A percentile compares a stretch with the other conserved stretches of the same genome.
Evolutionary conservation across 2,329 filamentous ascomycete genomes (phyloP).

Genomic region (Botryotinia calthae): DNA sequence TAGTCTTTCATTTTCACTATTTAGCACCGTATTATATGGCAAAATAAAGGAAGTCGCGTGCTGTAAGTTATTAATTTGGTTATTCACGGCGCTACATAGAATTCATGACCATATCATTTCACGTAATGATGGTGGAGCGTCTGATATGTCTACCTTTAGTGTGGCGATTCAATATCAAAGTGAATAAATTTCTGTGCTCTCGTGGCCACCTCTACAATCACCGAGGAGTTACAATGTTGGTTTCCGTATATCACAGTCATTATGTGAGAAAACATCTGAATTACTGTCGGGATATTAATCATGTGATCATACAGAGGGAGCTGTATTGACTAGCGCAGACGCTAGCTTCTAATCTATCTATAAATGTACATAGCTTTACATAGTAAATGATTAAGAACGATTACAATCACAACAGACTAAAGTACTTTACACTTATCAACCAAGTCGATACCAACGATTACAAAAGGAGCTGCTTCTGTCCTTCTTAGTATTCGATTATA

Average conservation of each 20-base stretch:
- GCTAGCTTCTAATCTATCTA: no score
- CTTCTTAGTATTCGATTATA: neutral
- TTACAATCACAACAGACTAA: no score
- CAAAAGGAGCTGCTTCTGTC: neutral
- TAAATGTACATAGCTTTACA: no score
- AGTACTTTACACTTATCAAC: no score
- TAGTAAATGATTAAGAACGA: no score
- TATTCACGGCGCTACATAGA: neutral
- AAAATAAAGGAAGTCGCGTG: neutral
- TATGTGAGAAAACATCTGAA: neutral
- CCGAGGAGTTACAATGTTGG: neutral
- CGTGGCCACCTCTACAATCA: neutral
- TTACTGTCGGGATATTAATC: no score
- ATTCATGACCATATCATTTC: neutral
- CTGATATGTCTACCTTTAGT: neutral
- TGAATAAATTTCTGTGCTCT: neutral
- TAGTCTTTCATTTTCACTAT: neutral
- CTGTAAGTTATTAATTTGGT: neutral
- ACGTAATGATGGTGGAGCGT: neutral
- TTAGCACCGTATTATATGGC: neutral
- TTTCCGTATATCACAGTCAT: neutral
- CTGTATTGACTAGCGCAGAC: no score
- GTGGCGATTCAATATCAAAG: neutral
- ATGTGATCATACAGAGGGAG: no score
- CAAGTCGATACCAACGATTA: no score